A percentile compares a stretch with the other conserved stretches of the same genome.
phyloP scores from a whole-genome alignment of 202 grass and related monocot genomes.

The Brachypodium distachyon region DNA sequence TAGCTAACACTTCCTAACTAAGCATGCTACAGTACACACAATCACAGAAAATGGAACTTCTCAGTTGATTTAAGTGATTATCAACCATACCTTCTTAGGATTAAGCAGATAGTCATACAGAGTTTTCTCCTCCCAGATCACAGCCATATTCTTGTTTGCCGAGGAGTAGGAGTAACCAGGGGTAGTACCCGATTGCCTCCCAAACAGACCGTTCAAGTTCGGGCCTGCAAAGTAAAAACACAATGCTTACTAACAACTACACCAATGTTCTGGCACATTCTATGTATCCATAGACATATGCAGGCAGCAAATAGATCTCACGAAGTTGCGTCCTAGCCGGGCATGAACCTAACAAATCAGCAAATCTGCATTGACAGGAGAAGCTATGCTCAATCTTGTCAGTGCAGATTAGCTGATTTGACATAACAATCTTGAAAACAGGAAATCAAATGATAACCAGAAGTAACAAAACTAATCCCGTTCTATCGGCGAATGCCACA shows the following conservation, averaged over 20 bases:
- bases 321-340: neutral
- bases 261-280: neutral
- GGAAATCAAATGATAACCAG: neutral
- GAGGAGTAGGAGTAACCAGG: slow-evolving; percentile 74
- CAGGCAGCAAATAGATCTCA: neutral
- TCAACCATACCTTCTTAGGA: slow-evolving; percentile 67
- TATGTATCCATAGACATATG: neutral
- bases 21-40: too few species aligned
- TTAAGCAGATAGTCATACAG: slow-evolving; percentile 84
- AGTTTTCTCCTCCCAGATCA: slow-evolving; percentile 70
- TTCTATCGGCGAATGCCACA: neutral
- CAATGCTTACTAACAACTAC: neutral
- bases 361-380: neutral
- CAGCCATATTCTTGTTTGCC: slow-evolving; percentile 77
- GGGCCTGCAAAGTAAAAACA: slow-evolving; percentile 41
- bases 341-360: neutral
- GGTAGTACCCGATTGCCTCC: slow-evolving; percentile 77
- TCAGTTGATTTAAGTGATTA: neutral
- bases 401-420: too few species aligned
- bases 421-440: neutral
- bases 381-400: neutral
- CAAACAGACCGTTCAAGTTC: slow-evolving; percentile 84
- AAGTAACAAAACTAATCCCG: neutral
- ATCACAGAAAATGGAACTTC: neutral
- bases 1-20: neutral